Evolutionary conservation across 2,329 filamentous ascomycete species (phyloP).

Genomic region (Domatiomyces globalis): DNA sequence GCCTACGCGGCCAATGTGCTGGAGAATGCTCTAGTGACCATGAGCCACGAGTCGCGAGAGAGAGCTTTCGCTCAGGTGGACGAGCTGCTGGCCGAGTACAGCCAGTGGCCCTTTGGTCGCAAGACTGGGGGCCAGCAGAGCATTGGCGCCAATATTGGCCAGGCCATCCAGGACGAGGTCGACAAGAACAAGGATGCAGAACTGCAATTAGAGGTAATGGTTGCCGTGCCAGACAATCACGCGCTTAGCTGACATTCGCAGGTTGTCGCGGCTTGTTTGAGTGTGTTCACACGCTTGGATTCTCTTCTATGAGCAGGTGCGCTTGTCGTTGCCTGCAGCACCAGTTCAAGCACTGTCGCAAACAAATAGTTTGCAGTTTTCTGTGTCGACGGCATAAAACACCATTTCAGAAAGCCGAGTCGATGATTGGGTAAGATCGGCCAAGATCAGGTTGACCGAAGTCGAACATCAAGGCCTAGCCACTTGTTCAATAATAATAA

Average conservation of each 20-base stretch:
- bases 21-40: constrained; percentile 87
- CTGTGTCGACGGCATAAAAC: neutral
- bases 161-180: constrained; percentile 76
- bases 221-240: neutral
- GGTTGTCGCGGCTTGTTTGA: constrained; percentile 86
- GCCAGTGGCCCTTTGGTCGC: constrained; percentile 89
- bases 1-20: constrained; percentile 96
- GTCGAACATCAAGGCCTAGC: neutral
- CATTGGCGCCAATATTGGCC: constrained; percentile 82
- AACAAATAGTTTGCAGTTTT: neutral
- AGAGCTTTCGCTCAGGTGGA: constrained; percentile 94
- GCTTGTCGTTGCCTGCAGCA: neutral
- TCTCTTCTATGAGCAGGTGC: constrained; percentile 56
- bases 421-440: neutral
- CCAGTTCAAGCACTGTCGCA: neutral
- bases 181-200: constrained; percentile 82
- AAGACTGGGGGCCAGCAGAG: constrained; percentile 62
- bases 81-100: constrained; percentile 88
- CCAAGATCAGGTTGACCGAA: neutral
- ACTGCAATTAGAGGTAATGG: constrained; percentile 75
- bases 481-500: too few relatives aligned
- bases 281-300: constrained; percentile 93
- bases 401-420: neutral
- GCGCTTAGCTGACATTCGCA: constrained; percentile 20
- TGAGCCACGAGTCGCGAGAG: constrained; percentile 88